A percentile compares a stretch with the other conserved stretches of the same genome.
These are phyloP conservation scores for Ochromonas danica DNA, from an alignment of 108 stramenopile genomes.

Conservation along the genomic window DNA sequence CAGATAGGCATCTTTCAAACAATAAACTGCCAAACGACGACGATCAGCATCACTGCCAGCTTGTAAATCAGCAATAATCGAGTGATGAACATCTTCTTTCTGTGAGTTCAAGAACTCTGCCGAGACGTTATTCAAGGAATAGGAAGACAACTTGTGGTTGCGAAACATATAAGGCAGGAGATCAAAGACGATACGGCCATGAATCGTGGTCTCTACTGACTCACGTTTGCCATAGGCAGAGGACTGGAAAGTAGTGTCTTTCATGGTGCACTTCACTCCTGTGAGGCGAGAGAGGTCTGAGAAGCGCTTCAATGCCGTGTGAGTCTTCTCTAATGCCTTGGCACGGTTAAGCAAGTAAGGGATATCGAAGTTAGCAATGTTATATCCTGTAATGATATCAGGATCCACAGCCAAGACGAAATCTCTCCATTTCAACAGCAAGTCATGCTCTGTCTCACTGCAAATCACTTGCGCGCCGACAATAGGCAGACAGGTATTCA, in stretches of 20 bases:
- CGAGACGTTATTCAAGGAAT: constrained; percentile 92
- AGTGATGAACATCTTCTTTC: constrained; percentile 99
- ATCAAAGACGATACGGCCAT: constrained; percentile 96
- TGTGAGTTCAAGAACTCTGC: constrained; percentile 94
- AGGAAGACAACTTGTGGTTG: constrained; percentile 97
- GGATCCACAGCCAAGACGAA: constrained; percentile 88
- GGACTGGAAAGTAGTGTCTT: constrained; percentile 91
- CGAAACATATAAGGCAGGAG: constrained; percentile 99
- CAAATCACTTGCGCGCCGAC: constrained; percentile 95
- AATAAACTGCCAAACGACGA: constrained; percentile 95
- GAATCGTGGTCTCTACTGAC: constrained; percentile 91
- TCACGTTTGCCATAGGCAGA: constrained; percentile 88
- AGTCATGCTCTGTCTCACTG: constrained; percentile 74
- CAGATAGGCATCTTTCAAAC: constrained; percentile 93
- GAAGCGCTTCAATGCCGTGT: constrained; percentile 53
- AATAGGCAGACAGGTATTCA: constrained; percentile 92
- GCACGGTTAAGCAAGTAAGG: constrained; percentile 96
- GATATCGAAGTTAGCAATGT: constrained; percentile 97
- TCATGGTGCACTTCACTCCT: constrained; percentile 77
- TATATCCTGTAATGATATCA: constrained; percentile 95
- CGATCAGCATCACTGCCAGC: constrained; percentile 93
- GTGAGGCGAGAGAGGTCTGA: constrained; percentile 81
- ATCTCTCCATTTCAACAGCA: constrained; percentile 76
- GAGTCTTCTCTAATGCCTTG: constrained; percentile 63
- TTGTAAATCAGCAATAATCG: constrained; percentile 96